Evolutionary conservation across 371 early-diverging fungal species (phyloP), one percentile per base, ranked within the genome.

Genomic region (Mortierella sp.): DNA sequence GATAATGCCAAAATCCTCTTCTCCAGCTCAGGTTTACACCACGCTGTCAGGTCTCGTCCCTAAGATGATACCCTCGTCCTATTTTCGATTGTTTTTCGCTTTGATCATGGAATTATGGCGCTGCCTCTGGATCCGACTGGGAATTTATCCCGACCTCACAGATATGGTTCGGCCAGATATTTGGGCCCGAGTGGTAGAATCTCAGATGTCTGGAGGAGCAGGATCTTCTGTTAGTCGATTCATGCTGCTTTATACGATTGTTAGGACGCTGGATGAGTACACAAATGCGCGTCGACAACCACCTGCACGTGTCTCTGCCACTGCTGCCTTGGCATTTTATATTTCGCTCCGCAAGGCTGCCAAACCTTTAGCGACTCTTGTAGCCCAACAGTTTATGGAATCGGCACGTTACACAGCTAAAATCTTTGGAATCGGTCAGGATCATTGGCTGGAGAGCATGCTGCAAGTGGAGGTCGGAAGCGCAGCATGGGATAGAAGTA

Each of bases 351-450:
- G 64, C 63, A 73, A 58, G 35, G 75, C 60, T 10, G 70, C 74
- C 42, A 73, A 79, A 54, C 80, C 80, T 9, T 22, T 79, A 29
- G 80, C 80, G 8, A 79, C 80, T 1, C 47, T 79, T 43, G 80
- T 79, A 3, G 80, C 80, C 9, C 80, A 79, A 47, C 80, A 79
- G 71, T 79, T 79, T 61, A 64, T 79, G 80, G 80, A 79, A 55
- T 74, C 74, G 22, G 80, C 75, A 4, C 74, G 80, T 19, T 79
- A 66, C 37, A 74, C 80, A 5, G 80, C 80, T 56, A 73, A 67
- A 75, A 70, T 79, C 17, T 70, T 60, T 12, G 80, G 80, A 7
- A 66, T 66, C 0, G 70, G 73, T 37, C 70, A 74, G 29, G 75
- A 79, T 34, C 70, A 49, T 19, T 79, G 80, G 80, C 43, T 79